phyloP scores from a whole-genome alignment of 2,329 filamentous ascomycete species.

The Colletotrichum cereale region DNA sequence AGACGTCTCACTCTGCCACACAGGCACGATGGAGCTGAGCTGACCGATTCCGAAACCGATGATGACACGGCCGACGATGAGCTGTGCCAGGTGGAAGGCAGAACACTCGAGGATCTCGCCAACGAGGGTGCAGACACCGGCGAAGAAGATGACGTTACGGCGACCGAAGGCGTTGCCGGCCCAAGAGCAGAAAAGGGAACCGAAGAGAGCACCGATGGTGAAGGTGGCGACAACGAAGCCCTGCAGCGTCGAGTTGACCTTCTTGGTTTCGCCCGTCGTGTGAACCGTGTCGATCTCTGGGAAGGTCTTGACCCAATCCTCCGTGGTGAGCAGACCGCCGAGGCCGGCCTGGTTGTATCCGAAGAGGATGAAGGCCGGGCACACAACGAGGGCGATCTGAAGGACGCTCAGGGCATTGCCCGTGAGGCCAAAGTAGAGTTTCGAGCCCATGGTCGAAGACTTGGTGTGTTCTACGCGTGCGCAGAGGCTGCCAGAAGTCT shows the following conservation, averaged over 20 bases:
- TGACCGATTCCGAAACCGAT: slow-evolving; percentile 56
- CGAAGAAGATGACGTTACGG: slow-evolving; percentile 49
- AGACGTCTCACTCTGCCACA: slow-evolving; percentile 55
- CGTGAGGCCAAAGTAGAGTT: slow-evolving; percentile 48
- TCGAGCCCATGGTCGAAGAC: slow-evolving; percentile 29
- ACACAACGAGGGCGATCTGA: slow-evolving; percentile 58
- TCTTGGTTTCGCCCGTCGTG: slow-evolving; percentile 47
- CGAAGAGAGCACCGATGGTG: slow-evolving; percentile 53
- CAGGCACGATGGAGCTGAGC: slow-evolving; percentile 55
- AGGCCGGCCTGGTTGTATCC: slow-evolving; percentile 57
- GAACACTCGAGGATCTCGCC: slow-evolving; percentile 52
- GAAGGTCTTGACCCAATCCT: slow-evolving; percentile 52
- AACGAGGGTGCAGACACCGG: slow-evolving; percentile 49
- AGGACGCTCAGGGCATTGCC: slow-evolving; percentile 52
- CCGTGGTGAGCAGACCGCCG: slow-evolving; percentile 51
- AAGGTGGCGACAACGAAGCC: slow-evolving; percentile 54
- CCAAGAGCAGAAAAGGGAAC: slow-evolving; percentile 52
- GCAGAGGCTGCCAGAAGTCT: slow-evolving; percentile 26
- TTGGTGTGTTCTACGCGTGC: slow-evolving; percentile 9
- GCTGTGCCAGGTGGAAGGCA: slow-evolving; percentile 54
- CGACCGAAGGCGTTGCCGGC: slow-evolving; percentile 52
- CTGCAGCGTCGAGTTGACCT: slow-evolving; percentile 51
- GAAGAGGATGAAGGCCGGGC: slow-evolving; percentile 57
- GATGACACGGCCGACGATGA: slow-evolving; percentile 57
- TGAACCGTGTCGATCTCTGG: slow-evolving; percentile 55